phyloP scores from a whole-genome alignment of 2,329 filamentous ascomycete genomes.

The Fusarium sp. region DNA sequence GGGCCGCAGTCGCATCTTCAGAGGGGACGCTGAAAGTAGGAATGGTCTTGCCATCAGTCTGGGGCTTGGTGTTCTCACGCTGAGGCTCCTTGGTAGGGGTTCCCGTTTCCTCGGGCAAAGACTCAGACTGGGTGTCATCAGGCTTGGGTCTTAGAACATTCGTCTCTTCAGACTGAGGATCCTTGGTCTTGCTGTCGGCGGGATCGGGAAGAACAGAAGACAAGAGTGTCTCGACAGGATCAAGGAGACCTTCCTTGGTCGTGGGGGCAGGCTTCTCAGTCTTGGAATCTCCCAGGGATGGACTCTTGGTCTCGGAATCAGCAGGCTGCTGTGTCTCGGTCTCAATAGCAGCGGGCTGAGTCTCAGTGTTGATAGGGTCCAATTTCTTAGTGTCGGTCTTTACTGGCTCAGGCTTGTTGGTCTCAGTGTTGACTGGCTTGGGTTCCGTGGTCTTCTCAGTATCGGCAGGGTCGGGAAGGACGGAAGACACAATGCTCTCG shows the following conservation, averaged over 20 bases:
- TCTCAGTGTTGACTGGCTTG: constrained; percentile 21
- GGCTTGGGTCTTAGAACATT: background rate
- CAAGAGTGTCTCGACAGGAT: constrained; percentile 42
- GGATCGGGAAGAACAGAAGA: constrained; percentile 33
- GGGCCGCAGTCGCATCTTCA: constrained; percentile 27
- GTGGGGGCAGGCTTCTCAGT: constrained; percentile 30
- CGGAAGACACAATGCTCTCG: constrained; percentile 35
- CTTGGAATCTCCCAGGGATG: background rate
- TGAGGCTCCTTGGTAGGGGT: constrained; percentile 32
- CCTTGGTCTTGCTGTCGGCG: constrained; percentile 22
- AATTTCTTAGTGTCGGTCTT: constrained; percentile 10
- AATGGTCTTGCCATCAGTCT: constrained; percentile 23
- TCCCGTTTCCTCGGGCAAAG: constrained; percentile 26
- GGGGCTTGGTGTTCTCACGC: constrained; percentile 27
- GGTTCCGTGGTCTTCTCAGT: constrained; percentile 26
- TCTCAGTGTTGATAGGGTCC: constrained; percentile 17
- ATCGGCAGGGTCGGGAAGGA: constrained; percentile 24
- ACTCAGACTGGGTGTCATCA: constrained; percentile 24
- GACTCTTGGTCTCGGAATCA: constrained; percentile 23
- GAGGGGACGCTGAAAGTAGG: constrained; percentile 23
- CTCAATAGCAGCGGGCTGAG: constrained; percentile 6
- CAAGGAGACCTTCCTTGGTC: constrained; percentile 33
- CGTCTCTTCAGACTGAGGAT: constrained; percentile 15
- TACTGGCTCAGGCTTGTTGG: constrained; percentile 11
- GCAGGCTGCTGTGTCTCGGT: constrained; percentile 16